Evolutionary conservation across 2,329 filamentous ascomycete genomes (phyloP), one percentile per base, ranked within the genome.

Genomic region (Fusarium musae): DNA sequence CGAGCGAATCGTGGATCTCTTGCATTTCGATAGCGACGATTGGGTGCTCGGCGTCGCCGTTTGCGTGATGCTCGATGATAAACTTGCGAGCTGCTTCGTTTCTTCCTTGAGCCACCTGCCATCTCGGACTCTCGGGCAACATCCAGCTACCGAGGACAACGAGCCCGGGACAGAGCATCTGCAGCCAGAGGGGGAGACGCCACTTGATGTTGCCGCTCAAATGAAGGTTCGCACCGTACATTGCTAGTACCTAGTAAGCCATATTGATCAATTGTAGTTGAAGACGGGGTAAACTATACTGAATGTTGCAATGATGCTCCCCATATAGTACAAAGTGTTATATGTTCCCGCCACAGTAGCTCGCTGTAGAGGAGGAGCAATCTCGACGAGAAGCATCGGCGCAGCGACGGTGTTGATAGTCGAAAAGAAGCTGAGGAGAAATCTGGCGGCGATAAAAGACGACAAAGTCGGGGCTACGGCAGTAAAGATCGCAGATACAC

Each of bases 211-310:
- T 50, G 6, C 47, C 47, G 4, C 47, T 34, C 47, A 50, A 23
- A 23, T 34, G 47, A n/a, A 34, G 10, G 30, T 50, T 50, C 8
- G 47, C 11, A 5, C 47, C 47, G 30, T 50, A 50, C 30, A 50
- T 9, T 23, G 47, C 47, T 50, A 50, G n/a, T 7, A 10, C 6
- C 21, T 15, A 4, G 30, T 50, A 2, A 50, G 47, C 6, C 0
- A 50, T 0, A 19, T 15, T 34, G 16, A 15, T 10, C 30, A 13
- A 23, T 2, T 2, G 7, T 0, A 10, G 16, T 34, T 10, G 10
- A 5, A 34, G 1, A 1, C 8, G 2, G n/a, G 11, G 10, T 4
- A 23, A 2, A 1, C 5, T 32, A 2, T 19, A 50, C 47, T 50
- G 47, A 50, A 50, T 23, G 47, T 50, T 23, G 47, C 47, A 23